These are phyloP conservation scores for Cajanus cajan DNA, from an alignment of 306 rosid genomes.

Conservation along the genomic window DNA sequence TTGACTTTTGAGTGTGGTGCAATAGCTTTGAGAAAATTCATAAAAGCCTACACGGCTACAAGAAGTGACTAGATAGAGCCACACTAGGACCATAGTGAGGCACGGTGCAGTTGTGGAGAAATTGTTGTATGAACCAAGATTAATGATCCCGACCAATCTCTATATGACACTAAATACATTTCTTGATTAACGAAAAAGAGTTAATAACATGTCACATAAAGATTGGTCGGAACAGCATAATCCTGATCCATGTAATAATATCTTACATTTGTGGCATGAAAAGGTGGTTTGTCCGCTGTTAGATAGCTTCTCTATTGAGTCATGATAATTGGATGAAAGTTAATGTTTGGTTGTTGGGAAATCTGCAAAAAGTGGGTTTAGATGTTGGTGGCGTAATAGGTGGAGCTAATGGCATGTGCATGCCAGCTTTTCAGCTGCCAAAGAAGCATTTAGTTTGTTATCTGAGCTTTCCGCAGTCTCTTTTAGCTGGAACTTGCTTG, in stretches of 20 bases:
- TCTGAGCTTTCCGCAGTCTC: slow-evolving; percentile 20
- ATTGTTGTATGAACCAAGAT: background rate
- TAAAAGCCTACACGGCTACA: background rate
- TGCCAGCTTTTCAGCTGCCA: slow-evolving; percentile 23
- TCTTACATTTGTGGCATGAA: background rate
- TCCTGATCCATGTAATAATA: background rate
- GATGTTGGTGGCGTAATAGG: slow-evolving; percentile 13
- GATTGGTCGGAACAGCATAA: background rate
- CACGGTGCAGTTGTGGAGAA: background rate
- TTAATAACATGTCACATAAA: background rate
- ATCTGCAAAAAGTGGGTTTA: background rate
- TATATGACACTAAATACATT: background rate
- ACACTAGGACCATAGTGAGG: background rate
- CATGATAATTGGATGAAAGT: background rate
- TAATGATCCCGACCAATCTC: background rate
- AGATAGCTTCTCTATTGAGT: background rate
- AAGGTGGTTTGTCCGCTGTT: background rate
- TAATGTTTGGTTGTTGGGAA: background rate
- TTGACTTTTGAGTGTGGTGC: slow-evolving; percentile 15
- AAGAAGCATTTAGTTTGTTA: slow-evolving; percentile 29
- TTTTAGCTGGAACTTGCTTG: slow-evolving; percentile 29
- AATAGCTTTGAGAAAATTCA: background rate
- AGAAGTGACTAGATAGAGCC: background rate
- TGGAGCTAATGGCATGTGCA: slow-evolving; percentile 10
- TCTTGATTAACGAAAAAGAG: background rate